Base-by-base conservation (phyloP, 148 eudicot genomes). In the Silene uniflora region DNA sequence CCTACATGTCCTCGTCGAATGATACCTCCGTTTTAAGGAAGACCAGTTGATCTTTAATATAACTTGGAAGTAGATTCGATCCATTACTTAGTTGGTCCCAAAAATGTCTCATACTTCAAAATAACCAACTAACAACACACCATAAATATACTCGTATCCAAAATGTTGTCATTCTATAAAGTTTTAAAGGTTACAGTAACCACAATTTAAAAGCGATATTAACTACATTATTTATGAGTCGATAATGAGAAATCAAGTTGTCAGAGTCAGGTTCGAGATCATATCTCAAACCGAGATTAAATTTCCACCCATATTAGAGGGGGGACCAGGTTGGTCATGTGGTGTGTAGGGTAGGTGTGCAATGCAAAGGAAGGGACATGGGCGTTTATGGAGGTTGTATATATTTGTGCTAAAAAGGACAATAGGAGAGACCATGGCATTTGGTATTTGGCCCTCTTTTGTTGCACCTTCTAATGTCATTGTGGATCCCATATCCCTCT, bases 391-490 rank as follows among this genome's bases (percentile, higher is more conserved):
- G 44, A 69, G 69, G 52, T 54, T 69, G 87, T 69, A 85, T 62
- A 73, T 70, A 73, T 74, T 76, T 72, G 70, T 72, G 66, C 14
- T 47, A 56, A 13, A 10, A 52, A 72, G 79, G 80, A 79, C 81
- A 83, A 82, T 82, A 80, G 81, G 72, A 85, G 91, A 81, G 74
- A 62, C 88, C 69, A 65, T 25, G 39, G 75, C 84, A 88, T 83
- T 83, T 78, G 81, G 76, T 76, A 46, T 59, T 18, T 68, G 76
- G 73, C 67, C 67, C 73, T 71, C 72, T 18, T 78, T 74, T 86
- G 87, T 77, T 81, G 84, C 81, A 21, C 78, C 81, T 82, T 79
- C 78, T 66, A 78, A 67, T 67, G 66, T 72, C 87, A 82, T 29
- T 58, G 77, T 84, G 86, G 85, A 68, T 44, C 86, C 87, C 86